Percentiles rank a stretch among this genome's conserved stretches.
Conservation (phyloP, 441 rosid genomes). For the Pelargonium citronellum region DNA sequence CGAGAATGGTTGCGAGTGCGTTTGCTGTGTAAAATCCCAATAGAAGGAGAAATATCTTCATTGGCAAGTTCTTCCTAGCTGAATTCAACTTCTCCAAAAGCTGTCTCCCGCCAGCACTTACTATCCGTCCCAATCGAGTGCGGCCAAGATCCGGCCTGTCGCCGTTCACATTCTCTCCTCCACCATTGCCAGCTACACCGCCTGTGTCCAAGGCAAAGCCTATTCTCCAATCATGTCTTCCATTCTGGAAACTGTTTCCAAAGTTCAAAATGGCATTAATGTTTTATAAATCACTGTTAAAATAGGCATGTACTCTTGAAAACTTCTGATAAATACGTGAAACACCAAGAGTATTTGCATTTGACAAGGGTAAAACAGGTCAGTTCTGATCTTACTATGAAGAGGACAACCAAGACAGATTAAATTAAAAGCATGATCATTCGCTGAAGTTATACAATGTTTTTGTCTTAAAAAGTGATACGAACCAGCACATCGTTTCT, state of each 20-base stretch:
- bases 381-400: too few relatives aligned
- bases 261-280: slow-evolving; percentile 7
- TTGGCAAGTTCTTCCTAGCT: slow-evolving; percentile 77
- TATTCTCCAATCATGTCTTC: slow-evolving; percentile 44
- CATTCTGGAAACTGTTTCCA: slow-evolving; percentile 34
- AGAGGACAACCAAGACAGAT: too few relatives aligned
- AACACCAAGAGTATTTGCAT: neutral
- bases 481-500: too few relatives aligned
- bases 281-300: too few relatives aligned
- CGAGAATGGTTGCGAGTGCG: slow-evolving; percentile 93
- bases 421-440: too few relatives aligned
- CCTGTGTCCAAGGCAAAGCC: slow-evolving; percentile 75
- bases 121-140: slow-evolving; percentile 84
- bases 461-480: too few relatives aligned
- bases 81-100: slow-evolving; percentile 69
- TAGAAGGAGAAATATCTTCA: slow-evolving; percentile 77
- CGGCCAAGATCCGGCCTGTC: slow-evolving; percentile 71
- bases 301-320: too few relatives aligned
- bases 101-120: slow-evolving; percentile 69
- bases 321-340: too few relatives aligned
- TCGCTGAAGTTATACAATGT: too few relatives aligned
- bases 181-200: slow-evolving; percentile 57
- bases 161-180: slow-evolving; percentile 41
- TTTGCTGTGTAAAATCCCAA: slow-evolving; percentile 94
- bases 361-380: neutral